A percentile compares a stretch with the other conserved stretches of the same genome.
Evolutionary conservation across 2,329 filamentous ascomycete species (phyloP).

Genomic region (Aspergillus japonicus): DNA sequence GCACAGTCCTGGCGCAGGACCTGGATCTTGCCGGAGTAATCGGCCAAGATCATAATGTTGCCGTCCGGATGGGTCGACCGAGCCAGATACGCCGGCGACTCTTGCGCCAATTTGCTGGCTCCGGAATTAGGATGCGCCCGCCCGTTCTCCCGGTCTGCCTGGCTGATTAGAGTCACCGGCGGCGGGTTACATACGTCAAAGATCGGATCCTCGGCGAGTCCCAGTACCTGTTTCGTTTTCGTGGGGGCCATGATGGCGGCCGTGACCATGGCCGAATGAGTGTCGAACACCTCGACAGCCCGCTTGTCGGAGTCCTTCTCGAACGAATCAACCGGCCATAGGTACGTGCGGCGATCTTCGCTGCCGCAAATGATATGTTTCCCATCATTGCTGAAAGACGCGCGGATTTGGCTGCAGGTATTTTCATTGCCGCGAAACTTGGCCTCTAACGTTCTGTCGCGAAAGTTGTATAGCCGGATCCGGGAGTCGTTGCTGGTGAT

Average conservation of each 20-base stretch:
- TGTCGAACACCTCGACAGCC: constrained; percentile 85
- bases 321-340: constrained; percentile 70
- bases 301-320: constrained; percentile 75
- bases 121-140: constrained; percentile 27
- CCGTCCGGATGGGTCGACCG: constrained; percentile 74
- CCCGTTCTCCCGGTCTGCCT: constrained; percentile 37
- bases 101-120: constrained; percentile 53
- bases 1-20: constrained; percentile 96
- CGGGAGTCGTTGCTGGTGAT: constrained; percentile 95
- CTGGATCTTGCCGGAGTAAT: constrained; percentile 85
- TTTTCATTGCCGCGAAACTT: constrained; percentile 95
- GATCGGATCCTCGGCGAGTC: constrained; percentile 83
- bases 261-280: constrained; percentile 84
- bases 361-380: constrained; percentile 88
- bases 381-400: constrained; percentile 82
- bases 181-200: constrained; percentile 96
- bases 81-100: constrained; percentile 73
- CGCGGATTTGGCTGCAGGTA: constrained; percentile 83
- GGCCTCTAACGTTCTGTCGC: constrained; percentile 77
- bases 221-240: constrained; percentile 72
- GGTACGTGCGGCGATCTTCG: constrained; percentile 84
- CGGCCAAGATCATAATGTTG: constrained; percentile 89
- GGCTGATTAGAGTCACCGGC: constrained; percentile 75
- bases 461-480: constrained; percentile 82
- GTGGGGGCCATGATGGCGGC: constrained; percentile 82